phyloP scores from a whole-genome alignment of 176 grass and related monocot species.

The Zea luxurians region DNA sequence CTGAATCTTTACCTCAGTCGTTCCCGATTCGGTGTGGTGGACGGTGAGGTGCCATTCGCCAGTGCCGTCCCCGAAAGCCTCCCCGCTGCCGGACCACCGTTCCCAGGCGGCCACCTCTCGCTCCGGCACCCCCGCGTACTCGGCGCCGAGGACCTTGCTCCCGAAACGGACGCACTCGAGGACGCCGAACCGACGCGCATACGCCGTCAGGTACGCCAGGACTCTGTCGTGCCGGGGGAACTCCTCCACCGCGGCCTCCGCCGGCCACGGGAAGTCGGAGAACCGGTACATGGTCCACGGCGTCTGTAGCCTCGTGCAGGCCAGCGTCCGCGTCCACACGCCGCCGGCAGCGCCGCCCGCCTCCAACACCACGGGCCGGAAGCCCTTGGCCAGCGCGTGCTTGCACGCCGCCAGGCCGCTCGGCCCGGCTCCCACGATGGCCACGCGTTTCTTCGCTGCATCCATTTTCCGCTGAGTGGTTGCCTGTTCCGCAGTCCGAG shows the following conservation, averaged over 20 bases:
- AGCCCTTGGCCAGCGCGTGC: slow-evolving; percentile 42
- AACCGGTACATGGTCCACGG: slow-evolving; percentile 35
- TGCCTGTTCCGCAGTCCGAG: too few relatives aligned
- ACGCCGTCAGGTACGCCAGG: slow-evolving; percentile 43
- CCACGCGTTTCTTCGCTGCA: slow-evolving; percentile 35
- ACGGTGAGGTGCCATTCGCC: slow-evolving; percentile 6
- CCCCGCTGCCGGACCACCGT: slow-evolving; percentile 47
- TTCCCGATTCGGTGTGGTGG: too few relatives aligned
- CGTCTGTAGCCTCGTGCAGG: slow-evolving; percentile 37
- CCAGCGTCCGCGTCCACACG: slow-evolving; percentile 33
- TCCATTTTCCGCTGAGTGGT: too few relatives aligned
- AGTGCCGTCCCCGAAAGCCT: slow-evolving; percentile 42
- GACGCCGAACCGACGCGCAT: slow-evolving; percentile 48
- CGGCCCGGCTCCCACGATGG: slow-evolving; percentile 51
- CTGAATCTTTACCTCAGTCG: too few relatives aligned
- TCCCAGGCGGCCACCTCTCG: slow-evolving; percentile 46
- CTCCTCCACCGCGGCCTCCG: not conserved
- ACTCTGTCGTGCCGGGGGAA: slow-evolving; percentile 36
- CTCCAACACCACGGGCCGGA: slow-evolving; percentile 52
- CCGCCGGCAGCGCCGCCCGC: slow-evolving; percentile 36
- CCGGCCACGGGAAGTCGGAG: slow-evolving; percentile 60
- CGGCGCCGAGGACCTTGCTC: slow-evolving; percentile 25
- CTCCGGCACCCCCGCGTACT: slow-evolving; percentile 29
- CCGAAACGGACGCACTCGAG: slow-evolving; percentile 39
- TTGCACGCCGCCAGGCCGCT: slow-evolving; percentile 59